Evolutionary conservation across 495 filamentous ascomycete species (phyloP).

Genomic region (Cercophora newfieldiana): DNA sequence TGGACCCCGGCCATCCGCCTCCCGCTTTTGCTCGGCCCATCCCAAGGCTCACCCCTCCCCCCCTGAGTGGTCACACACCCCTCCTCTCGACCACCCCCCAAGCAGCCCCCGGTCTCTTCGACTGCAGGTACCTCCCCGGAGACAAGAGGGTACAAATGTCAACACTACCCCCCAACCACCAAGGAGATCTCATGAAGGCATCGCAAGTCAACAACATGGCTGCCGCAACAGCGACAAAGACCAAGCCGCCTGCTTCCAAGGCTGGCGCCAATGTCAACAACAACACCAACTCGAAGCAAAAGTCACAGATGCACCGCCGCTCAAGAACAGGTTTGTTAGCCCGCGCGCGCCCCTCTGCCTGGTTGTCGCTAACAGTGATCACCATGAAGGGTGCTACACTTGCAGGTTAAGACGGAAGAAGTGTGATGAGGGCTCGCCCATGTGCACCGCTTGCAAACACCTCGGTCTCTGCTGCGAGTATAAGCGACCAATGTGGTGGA

Average conservation of each 20-base stretch:
- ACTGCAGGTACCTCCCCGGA: conserved; percentile 43
- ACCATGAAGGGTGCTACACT: conserved; percentile 83
- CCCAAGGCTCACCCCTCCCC: conserved; percentile 31
- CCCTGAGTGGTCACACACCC: conserved; percentile 24
- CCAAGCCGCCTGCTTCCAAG: conserved; percentile 53
- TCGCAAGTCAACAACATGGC: conserved; percentile 57
- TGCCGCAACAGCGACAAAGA: conserved; percentile 52
- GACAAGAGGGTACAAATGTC: conserved; percentile 59
- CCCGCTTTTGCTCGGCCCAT: conserved; percentile 50
- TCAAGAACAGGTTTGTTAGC: conserved; percentile 88
- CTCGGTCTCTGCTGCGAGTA: conserved; percentile 89
- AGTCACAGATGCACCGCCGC: conserved; percentile 83
- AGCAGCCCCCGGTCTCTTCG: conserved; percentile 41
- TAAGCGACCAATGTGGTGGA: conserved; percentile 96
- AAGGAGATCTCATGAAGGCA: conserved; percentile 51
- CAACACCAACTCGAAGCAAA: conserved; percentile 59
- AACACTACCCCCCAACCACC: conserved; percentile 58
- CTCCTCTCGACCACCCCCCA: conserved; percentile 29
- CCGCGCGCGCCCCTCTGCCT: conserved; percentile 2
- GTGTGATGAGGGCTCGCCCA: conserved; percentile 88
- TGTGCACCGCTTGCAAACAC: conserved; percentile 86
- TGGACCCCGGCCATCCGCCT: conserved; percentile 37
- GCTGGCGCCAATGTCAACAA: conserved; percentile 50
- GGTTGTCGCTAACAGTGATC: conserved; percentile 30
- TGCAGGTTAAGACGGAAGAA: conserved; percentile 95